These are phyloP conservation scores for Stevia rebaudiana DNA, from an alignment of 140 eudicot genomes.

Conservation along the genomic window DNA sequence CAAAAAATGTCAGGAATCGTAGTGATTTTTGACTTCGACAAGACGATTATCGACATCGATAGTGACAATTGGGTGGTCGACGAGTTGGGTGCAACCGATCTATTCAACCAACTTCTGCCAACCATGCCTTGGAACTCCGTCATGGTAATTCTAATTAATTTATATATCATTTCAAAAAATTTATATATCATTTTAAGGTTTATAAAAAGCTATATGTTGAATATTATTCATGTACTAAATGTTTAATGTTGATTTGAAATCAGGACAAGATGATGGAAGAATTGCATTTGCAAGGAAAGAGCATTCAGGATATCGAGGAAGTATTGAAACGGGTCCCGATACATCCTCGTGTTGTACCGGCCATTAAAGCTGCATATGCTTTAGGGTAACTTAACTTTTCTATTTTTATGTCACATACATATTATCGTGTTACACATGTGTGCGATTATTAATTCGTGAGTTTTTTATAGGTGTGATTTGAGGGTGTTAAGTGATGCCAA, in stretches of 20 bases:
- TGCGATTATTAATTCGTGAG: too few relatives aligned
- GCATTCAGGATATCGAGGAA: slow-evolving; percentile 48
- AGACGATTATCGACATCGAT: slow-evolving; percentile 77
- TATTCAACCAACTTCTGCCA: slow-evolving; percentile 57
- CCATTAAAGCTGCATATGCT: slow-evolving; percentile 63
- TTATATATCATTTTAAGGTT: neutral
- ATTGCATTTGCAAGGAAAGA: slow-evolving; percentile 57
- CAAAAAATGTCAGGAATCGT: slow-evolving; percentile 47
- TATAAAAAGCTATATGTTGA: neutral
- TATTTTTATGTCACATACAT: too few relatives aligned
- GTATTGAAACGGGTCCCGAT: slow-evolving; percentile 63
- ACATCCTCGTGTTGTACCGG: slow-evolving; percentile 65
- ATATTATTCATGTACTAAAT: slow-evolving; percentile 8
- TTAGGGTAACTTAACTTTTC: slow-evolving; percentile 44
- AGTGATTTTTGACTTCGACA: slow-evolving; percentile 78
- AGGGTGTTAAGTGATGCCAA: slow-evolving; percentile 85
- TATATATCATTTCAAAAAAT: too few relatives aligned
- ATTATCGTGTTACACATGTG: too few relatives aligned
- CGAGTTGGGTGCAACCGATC: slow-evolving; percentile 56
- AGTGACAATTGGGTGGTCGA: slow-evolving; percentile 90
- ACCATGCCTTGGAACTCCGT: slow-evolving; percentile 85
- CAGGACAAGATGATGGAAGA: slow-evolving; percentile 81
- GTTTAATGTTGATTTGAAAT: neutral
- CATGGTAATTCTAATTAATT: slow-evolving; percentile 43
- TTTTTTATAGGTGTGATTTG: slow-evolving; percentile 60